A percentile compares a stretch with the other conserved stretches of the same genome.
Evolutionary conservation across 768 basidiomycete species (phyloP).

Genomic region (Russula sp.): DNA sequence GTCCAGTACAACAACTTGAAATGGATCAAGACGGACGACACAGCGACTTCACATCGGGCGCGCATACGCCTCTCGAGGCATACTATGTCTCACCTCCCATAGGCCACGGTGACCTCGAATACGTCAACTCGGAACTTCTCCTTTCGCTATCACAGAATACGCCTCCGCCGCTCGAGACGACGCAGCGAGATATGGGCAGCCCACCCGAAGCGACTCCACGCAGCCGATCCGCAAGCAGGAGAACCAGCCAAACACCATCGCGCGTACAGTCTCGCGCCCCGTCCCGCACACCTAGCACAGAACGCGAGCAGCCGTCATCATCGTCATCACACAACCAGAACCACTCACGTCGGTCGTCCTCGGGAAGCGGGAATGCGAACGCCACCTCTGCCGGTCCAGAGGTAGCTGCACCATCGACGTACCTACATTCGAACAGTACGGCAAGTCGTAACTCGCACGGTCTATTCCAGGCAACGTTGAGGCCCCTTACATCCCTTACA

Average conservation of each 20-base stretch:
- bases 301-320: constrained; percentile 32
- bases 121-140: constrained; percentile 84
- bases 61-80: constrained; percentile 31
- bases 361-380: constrained; percentile 18
- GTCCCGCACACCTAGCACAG: constrained; percentile 54
- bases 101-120: constrained; percentile 54
- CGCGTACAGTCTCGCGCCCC: constrained; percentile 46
- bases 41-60: constrained; percentile 24
- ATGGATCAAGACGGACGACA: constrained; percentile 24
- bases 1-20: constrained; percentile 38
- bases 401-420: constrained; percentile 40
- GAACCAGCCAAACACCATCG: constrained; percentile 30
- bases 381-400: neutral
- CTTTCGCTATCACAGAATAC: constrained; percentile 52
- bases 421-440: constrained; percentile 48
- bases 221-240: constrained; percentile 35
- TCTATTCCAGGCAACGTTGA: constrained; percentile 60
- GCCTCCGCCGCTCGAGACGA: constrained; percentile 36
- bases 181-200: constrained; percentile 15
- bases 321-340: constrained; percentile 31
- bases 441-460: constrained; percentile 52
- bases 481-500: constrained; percentile 52
- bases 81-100: constrained; percentile 35
- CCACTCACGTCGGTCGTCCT: constrained; percentile 33
- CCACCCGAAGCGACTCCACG: constrained; percentile 31